Evolutionary conservation across 495 filamentous ascomycete genomes (phyloP), one percentile per base, ranked within the genome.

Genomic region (Thozetella sp.): DNA sequence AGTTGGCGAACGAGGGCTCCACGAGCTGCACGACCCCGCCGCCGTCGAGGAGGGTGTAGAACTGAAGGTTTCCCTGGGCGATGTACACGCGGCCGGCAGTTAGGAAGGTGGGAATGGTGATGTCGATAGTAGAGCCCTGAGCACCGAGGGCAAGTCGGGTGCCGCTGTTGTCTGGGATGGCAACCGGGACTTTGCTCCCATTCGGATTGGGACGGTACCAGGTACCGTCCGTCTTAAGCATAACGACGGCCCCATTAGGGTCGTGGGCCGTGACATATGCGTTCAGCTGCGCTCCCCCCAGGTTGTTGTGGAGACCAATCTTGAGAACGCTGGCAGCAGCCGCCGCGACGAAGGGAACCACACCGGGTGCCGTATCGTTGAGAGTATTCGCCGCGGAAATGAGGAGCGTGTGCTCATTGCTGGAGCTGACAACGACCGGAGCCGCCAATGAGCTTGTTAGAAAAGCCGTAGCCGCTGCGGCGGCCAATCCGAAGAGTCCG

Each of bases 81-180:
- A 80, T 64, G 72, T 73, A 81, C 30, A 81, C 65, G 23, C 78
- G 72, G 1, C 69, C 76, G 0, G 76, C 71, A 50, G 59, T 71
- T 25, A 80, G 63, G 46, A 72, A 73, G 51, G 65, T 67, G 2
- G 78, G 74, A 1, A 80, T 63, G 0, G 64, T 74, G 58, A 81
- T 64, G 17, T 63, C 64, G 56, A 67, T 72, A 9, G 71, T 74
- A 58, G 68, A 62, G 20, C 75, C 74, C 48, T 69, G 12, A n/a
- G 3, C 48, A 0, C 2, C 60, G 17, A 48, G 10, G 20, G 62
- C 64, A 23, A 80, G 53, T 1, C 67, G 57, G 10, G 76, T 63
- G 13, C 43, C 43, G n/a, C 4, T n/a, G 20, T 65, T 72, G 19
- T 72, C 9, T 3, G 43, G 55, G 34, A 80, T 69, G 2, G 59